Conservation (phyloP, 306 rosid species). For the Luffa acutangula region DNA sequence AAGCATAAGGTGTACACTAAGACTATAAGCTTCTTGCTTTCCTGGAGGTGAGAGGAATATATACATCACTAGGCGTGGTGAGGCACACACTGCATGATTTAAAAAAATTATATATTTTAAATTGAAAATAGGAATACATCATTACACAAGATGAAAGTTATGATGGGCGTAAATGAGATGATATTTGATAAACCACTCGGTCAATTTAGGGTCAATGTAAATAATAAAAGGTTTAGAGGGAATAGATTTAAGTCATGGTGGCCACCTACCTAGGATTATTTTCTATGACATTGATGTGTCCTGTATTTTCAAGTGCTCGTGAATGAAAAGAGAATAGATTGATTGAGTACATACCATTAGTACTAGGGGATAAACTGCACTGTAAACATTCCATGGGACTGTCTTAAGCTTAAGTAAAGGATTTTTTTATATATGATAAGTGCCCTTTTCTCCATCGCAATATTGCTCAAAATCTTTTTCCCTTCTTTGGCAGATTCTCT, state of each 20-base stretch:
- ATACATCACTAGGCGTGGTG: neutral
- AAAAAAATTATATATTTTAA: neutral
- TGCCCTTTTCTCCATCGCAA: neutral
- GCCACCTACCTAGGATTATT: no score
- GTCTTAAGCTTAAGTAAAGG: neutral
- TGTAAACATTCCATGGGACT: neutral
- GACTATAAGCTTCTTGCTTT: neutral
- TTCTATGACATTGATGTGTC: no score
- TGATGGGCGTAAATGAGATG: neutral
- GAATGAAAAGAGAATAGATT: neutral
- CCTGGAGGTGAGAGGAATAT: neutral
- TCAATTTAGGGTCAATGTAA: neutral
- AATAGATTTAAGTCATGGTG: neutral
- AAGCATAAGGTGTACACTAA: neutral
- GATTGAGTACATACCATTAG: neutral
- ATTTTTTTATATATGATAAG: neutral
- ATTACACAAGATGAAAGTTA: neutral
- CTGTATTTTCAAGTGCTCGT: neutral
- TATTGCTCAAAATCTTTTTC: neutral
- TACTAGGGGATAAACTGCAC: neutral
- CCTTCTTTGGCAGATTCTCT: constrained; percentile 27
- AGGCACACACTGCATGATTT: neutral
- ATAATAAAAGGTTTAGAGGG: neutral
- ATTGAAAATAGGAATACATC: neutral
- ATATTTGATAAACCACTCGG: neutral